Evolutionary conservation across 2,329 filamentous ascomycete species (phyloP).

Genomic region (Cercospora sp.): DNA sequence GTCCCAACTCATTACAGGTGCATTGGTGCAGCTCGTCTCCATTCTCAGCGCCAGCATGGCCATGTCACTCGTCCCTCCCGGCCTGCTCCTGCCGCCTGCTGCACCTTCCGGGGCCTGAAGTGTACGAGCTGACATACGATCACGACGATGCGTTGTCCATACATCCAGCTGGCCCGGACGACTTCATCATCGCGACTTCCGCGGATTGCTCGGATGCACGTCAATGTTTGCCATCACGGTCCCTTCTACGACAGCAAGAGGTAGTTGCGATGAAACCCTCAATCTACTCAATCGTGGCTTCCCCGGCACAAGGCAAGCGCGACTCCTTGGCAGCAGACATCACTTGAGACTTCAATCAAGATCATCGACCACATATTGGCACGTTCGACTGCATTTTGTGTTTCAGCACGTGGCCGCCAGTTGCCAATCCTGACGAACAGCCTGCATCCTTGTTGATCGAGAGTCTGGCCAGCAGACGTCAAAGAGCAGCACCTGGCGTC

Average conservation of each 20-base stretch:
- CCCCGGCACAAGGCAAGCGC: background rate
- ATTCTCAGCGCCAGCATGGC: background rate
- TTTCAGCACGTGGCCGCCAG: background rate
- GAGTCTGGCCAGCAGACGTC: background rate
- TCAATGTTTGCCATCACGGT: background rate
- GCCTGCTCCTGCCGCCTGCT: background rate
- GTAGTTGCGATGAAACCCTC: background rate
- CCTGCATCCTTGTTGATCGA: background rate
- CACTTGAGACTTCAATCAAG: background rate
- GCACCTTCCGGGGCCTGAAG: background rate
- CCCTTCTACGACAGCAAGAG: background rate
- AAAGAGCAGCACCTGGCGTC: background rate
- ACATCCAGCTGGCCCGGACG: background rate
- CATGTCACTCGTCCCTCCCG: background rate
- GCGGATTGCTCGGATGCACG: background rate
- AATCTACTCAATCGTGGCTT: background rate
- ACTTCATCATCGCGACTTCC: background rate
- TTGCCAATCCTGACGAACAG: background rate
- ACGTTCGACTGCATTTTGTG: background rate
- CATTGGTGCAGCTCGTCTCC: slow-evolving; percentile 1
- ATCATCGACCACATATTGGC: background rate
- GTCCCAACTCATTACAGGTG: background rate
- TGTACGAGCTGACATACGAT: background rate
- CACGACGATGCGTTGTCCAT: background rate
- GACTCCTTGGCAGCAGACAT: background rate